Conservation (phyloP, 768 basidiomycete genomes). For the Rhodotorula babjevae region DNA sequence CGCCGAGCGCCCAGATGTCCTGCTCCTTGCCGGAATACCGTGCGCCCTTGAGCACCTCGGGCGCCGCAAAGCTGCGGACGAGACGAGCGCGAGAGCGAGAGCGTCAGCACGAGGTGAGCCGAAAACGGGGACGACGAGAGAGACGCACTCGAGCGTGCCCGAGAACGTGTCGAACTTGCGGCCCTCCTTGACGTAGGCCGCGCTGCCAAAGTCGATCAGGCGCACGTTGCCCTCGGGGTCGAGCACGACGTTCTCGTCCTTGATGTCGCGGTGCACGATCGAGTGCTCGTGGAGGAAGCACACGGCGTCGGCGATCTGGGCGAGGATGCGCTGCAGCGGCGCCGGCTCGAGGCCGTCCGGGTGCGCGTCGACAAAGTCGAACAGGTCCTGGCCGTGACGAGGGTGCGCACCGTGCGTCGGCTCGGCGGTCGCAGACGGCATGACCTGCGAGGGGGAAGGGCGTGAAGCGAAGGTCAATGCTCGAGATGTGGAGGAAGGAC, state of each 20-base stretch:
- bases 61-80: slow-evolving; percentile 67
- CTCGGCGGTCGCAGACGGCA: slow-evolving; percentile 28
- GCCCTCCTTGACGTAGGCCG: slow-evolving; percentile 51
- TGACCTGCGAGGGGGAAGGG: slow-evolving; percentile 11
- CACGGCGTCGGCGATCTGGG: slow-evolving; percentile 84
- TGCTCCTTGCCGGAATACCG: slow-evolving; percentile 93
- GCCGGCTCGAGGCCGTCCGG: slow-evolving; percentile 75
- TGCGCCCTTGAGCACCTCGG: slow-evolving; percentile 91
- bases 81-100: too few species aligned
- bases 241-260: slow-evolving; percentile 66
- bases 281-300: slow-evolving; percentile 82
- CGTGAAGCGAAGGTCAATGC: neutral
- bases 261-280: slow-evolving; percentile 96
- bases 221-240: slow-evolving; percentile 71
- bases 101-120: neutral
- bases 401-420: slow-evolving; percentile 43
- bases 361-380: slow-evolving; percentile 86
- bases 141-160: slow-evolving; percentile 47
- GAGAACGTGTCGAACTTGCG: slow-evolving; percentile 52
- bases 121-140: too few species aligned
- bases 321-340: slow-evolving; percentile 74
- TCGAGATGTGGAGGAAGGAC: slow-evolving; percentile 48
- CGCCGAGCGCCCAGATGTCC: slow-evolving; percentile 97
- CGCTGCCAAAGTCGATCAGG: slow-evolving; percentile 92
- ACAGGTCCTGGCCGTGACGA: slow-evolving; percentile 64